A percentile compares a stretch with the other conserved stretches of the same genome.
These are phyloP conservation scores for Sclerotinia nivalis DNA, from an alignment of 2,329 filamentous ascomycete species.

Conservation along the genomic window DNA sequence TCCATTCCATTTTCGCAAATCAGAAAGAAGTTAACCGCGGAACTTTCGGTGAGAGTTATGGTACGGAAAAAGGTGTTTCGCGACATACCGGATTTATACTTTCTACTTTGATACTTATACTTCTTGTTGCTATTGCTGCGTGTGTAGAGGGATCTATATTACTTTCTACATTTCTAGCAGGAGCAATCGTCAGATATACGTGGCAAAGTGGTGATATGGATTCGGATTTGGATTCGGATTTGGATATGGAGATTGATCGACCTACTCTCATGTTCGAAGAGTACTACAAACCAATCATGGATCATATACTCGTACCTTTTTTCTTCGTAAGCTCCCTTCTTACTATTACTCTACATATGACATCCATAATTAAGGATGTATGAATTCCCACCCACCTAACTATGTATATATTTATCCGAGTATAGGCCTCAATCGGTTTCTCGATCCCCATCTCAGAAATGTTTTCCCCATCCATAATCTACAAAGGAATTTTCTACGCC, in stretches of 20 bases:
- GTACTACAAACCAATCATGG: constrained; percentile 36
- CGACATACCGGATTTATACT: constrained; percentile 12
- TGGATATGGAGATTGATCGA: background rate
- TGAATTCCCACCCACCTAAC: background rate
- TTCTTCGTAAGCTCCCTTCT: constrained; percentile 56
- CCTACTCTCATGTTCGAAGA: constrained; percentile 33
- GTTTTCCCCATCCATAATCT: constrained; percentile 52
- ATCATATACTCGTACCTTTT: constrained; percentile 55
- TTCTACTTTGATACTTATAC: constrained; percentile 4
- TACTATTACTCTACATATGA: too few species aligned
- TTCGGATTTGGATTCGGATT: background rate
- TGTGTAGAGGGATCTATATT: constrained; percentile 18
- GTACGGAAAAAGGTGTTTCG: constrained; percentile 2
- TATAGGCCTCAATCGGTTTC: constrained; percentile 22
- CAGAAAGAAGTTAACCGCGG: background rate
- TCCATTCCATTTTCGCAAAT: background rate
- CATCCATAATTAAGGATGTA: background rate
- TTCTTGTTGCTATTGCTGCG: constrained; percentile 14
- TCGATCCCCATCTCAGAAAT: constrained; percentile 18
- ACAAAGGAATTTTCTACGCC: constrained; percentile 59
- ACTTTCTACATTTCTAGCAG: constrained; percentile 18
- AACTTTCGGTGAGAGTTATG: background rate
- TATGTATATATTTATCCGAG: too few species aligned
- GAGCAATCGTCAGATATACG: constrained; percentile 15
- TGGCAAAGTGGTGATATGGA: background rate